These are phyloP conservation scores for Hypsizygus marmoreus DNA, from an alignment of 768 basidiomycete genomes.

Conservation along the genomic window DNA sequence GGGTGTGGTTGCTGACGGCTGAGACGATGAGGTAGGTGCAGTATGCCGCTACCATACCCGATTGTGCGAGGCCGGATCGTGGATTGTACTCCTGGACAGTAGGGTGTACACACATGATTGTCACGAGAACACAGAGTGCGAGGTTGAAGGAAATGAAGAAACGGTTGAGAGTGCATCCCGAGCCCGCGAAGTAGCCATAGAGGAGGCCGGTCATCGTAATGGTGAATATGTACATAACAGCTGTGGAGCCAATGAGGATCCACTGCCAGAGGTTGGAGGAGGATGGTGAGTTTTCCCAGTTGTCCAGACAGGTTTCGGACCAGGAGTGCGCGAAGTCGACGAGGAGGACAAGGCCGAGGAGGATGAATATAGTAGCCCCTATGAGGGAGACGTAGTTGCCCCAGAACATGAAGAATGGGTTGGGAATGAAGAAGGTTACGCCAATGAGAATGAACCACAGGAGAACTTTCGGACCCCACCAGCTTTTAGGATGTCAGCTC, in stretches of 20 bases:
- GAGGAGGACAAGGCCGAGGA: constrained; percentile 94
- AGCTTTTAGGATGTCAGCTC: constrained; percentile 47
- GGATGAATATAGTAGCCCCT: constrained; percentile 93
- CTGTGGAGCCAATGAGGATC: constrained; percentile 91
- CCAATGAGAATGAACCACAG: constrained; percentile 83
- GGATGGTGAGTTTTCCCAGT: constrained; percentile 79
- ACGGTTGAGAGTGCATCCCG: constrained; percentile 89
- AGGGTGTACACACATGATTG: constrained; percentile 81
- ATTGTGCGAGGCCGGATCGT: constrained; percentile 91
- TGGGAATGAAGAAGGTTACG: constrained; percentile 92
- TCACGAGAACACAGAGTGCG: constrained; percentile 74
- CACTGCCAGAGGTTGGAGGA: constrained; percentile 94
- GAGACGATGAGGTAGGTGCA: constrained; percentile 95
- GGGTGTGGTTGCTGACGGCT: constrained; percentile 90
- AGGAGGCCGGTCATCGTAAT: constrained; percentile 87
- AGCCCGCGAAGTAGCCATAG: constrained; percentile 88
- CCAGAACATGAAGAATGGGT: constrained; percentile 98
- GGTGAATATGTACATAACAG: constrained; percentile 81
- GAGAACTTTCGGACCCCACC: constrained; percentile 98
- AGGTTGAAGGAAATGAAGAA: constrained; percentile 98
- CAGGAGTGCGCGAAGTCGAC: constrained; percentile 99
- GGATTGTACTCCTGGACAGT: constrained; percentile 90
- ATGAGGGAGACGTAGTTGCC: constrained; percentile 91
- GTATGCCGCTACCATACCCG: constrained; percentile 96
- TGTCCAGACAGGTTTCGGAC: constrained; percentile 95